phyloP scores from a whole-genome alignment of 1,284 basidiomycete species.

The Pseudozyma tsukubaensis region DNA sequence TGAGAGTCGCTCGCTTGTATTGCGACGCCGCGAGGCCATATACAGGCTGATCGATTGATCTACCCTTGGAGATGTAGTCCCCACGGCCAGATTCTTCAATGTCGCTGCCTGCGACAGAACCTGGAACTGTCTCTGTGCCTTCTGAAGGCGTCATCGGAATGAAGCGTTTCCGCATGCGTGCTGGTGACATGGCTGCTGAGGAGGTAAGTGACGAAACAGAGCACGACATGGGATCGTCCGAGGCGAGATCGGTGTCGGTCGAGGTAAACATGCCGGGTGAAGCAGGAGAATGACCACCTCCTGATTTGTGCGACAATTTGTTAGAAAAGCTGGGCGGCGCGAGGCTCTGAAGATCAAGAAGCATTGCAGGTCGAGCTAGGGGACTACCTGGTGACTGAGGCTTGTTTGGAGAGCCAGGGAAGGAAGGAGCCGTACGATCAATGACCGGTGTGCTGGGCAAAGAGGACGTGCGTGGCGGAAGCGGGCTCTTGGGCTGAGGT shows the following conservation, averaged over 20 bases:
- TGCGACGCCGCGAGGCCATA: conserved; percentile 29
- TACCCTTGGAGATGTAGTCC: conserved; percentile 43
- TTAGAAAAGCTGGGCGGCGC: conserved; percentile 19
- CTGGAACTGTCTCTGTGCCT: conserved; percentile 47
- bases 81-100: conserved; percentile 31
- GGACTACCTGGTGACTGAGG: conserved; percentile 21
- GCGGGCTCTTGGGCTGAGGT: conserved; percentile 15
- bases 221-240: conserved; percentile 28
- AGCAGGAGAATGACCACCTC: conserved; percentile 9
- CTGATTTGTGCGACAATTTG: neutral
- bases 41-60: conserved; percentile 4
- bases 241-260: conserved; percentile 36
- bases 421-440: conserved; percentile 15
- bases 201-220: conserved; percentile 32
- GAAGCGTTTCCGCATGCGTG: conserved; percentile 19
- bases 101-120: conserved; percentile 39
- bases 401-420: conserved; percentile 45
- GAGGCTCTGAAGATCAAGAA: conserved; percentile 31
- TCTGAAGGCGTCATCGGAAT: conserved; percentile 37
- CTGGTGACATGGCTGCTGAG: conserved; percentile 20
- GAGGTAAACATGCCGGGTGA: conserved; percentile 35
- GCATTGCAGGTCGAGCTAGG: conserved; percentile 28
- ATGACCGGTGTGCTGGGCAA: conserved; percentile 28
- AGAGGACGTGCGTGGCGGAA: conserved; percentile 39
- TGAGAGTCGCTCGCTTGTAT: conserved; percentile 34